Percentiles rank a stretch among this genome's conserved stretches.
These are phyloP conservation scores for Ceriops decandra DNA, from an alignment of 345 rosid species.

Conservation along the genomic window DNA sequence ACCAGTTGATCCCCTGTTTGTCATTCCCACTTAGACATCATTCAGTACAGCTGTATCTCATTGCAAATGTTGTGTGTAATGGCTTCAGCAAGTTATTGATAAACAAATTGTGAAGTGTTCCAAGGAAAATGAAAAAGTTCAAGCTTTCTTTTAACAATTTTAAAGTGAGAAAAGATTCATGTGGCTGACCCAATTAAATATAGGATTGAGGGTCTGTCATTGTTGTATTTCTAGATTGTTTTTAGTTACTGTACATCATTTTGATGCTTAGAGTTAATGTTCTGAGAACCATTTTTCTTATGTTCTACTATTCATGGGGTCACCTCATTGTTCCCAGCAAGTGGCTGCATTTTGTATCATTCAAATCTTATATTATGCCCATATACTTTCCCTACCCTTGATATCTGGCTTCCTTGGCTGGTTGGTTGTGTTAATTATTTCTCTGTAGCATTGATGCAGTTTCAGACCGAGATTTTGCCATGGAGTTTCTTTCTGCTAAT, in stretches of 20 bases:
- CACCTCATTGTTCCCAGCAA: not conserved
- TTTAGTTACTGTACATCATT: not conserved
- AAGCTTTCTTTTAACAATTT: not conserved
- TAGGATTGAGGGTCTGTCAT: not conserved
- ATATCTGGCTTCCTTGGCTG: not conserved
- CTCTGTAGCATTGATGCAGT: slow-evolving; percentile 82
- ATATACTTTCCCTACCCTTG: not conserved
- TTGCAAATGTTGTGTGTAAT: not conserved
- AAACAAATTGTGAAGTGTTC: too few relatives aligned
- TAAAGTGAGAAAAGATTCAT: not conserved
- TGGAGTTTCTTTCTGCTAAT: slow-evolving; percentile 78
- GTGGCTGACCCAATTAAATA: too few relatives aligned
- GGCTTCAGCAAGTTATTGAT: too few relatives aligned
- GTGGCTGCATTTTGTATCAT: not conserved
- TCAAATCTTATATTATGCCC: not conserved
- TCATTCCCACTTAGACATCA: not conserved
- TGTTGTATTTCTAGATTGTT: not conserved
- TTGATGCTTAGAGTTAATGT: not conserved
- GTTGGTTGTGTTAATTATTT: slow-evolving; percentile 17
- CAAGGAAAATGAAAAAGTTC: not conserved
- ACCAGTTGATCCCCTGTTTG: not conserved
- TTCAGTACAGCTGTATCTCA: not conserved
- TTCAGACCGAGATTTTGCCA: slow-evolving; percentile 81
- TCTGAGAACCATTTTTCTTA: not conserved
- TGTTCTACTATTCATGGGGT: not conserved